Conservation (phyloP, 2,329 filamentous ascomycete species). For the Laburnicola sp. region DNA sequence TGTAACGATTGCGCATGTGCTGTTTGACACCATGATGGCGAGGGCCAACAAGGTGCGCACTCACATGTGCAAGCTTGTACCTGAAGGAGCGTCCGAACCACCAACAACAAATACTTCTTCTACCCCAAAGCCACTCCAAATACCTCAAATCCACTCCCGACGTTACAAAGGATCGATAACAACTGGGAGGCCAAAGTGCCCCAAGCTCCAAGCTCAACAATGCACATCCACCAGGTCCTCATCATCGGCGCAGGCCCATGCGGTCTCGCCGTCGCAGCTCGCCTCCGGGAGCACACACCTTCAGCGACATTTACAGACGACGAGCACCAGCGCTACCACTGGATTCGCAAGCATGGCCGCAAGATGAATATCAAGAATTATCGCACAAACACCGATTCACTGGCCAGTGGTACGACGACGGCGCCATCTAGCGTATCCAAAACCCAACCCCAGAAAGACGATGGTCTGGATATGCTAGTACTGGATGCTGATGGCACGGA, state of each 20-base stretch:
- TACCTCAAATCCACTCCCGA: not conserved
- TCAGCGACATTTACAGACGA: slow-evolving; percentile 82
- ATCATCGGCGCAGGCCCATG: slow-evolving; percentile 75
- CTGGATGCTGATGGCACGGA: slow-evolving; percentile 65
- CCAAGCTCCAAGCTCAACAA: not conserved
- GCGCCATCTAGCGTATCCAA: slow-evolving; percentile 24
- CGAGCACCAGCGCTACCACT: slow-evolving; percentile 79
- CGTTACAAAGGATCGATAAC: too few species aligned
- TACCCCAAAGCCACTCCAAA: not conserved
- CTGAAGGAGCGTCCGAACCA: not conserved
- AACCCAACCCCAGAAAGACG: slow-evolving; percentile 11
- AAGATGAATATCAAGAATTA: slow-evolving; percentile 62
- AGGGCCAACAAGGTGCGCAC: slow-evolving; percentile 5
- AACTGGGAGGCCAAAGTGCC: too few species aligned
- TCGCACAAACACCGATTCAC: slow-evolving; percentile 46
- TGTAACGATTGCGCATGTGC: too few species aligned
- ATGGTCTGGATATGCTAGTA: slow-evolving; percentile 52
- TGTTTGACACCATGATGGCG: slow-evolving; percentile 4
- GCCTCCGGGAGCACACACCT: slow-evolving; percentile 71
- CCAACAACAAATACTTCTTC: not conserved
- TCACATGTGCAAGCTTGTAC: not conserved
- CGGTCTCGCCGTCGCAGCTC: slow-evolving; percentile 72
- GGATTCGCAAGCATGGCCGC: slow-evolving; percentile 67
- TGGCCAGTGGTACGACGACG: slow-evolving; percentile 29
- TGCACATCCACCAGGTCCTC: slow-evolving; percentile 62